Conservation (phyloP, 73 alveolate genomes). For the Paramecium sexaurelia region DNA sequence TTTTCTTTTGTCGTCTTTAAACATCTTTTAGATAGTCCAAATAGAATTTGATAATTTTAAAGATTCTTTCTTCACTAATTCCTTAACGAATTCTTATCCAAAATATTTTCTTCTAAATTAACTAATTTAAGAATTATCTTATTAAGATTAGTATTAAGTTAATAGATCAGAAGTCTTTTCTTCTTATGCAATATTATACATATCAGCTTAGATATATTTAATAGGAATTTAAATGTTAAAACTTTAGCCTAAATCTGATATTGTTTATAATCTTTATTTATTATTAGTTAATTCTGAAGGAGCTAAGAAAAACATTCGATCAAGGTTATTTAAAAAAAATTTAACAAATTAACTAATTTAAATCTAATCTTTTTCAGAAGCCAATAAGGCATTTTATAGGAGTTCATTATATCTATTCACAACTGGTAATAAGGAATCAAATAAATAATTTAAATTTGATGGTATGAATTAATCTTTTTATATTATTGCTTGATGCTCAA, state of each 20-base stretch:
- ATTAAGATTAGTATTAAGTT: not conserved
- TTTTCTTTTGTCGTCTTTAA: conserved; percentile 20
- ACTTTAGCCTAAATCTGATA: not conserved
- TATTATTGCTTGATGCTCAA: not conserved
- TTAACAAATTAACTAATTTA: not conserved
- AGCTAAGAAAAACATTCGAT: conserved; percentile 33
- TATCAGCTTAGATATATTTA: not conserved
- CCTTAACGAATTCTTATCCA: not conserved
- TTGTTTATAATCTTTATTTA: conserved; percentile 2
- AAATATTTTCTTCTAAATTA: not conserved
- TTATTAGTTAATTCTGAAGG: conserved; percentile 14
- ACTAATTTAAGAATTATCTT: conserved; percentile 11
- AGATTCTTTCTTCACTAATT: not conserved
- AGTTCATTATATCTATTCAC: conserved; percentile 33
- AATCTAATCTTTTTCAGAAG: not conserved
- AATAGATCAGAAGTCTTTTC: not conserved
- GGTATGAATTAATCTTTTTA: conserved; percentile 26
- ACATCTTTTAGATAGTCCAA: conserved; percentile 33
- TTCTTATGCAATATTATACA: not conserved
- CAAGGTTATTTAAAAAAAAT: conserved; percentile 15
- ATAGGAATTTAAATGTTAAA: conserved; percentile 22
- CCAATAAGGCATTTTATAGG: not conserved
- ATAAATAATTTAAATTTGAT: conserved; percentile 1
- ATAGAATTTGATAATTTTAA: conserved; percentile 24
- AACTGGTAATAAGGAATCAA: conserved; percentile 45